phyloP scores from a whole-genome alignment of 129 eudicot species.

The Rutidosis leptorrhynchoides region DNA sequence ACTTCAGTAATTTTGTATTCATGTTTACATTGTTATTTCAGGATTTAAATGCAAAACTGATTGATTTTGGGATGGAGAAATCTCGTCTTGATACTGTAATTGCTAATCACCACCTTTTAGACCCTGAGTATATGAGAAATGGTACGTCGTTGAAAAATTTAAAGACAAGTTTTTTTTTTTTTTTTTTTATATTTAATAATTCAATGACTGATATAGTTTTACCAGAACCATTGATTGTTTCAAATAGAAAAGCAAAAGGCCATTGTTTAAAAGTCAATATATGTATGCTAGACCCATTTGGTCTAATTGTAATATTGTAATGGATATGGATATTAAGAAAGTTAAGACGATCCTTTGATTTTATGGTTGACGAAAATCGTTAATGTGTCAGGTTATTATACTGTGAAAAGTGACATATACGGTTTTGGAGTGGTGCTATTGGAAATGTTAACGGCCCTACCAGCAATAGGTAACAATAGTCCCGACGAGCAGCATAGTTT shows the following conservation, averaged over 20 bases:
- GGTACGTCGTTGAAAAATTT: background rate
- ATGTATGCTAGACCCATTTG: background rate
- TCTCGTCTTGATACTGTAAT: background rate
- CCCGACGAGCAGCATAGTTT: background rate
- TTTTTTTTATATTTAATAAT: background rate
- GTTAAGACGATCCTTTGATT: background rate
- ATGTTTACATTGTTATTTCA: background rate
- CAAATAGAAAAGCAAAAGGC: background rate
- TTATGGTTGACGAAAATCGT: background rate
- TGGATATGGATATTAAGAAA: background rate
- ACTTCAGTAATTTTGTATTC: background rate
- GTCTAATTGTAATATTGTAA: background rate
- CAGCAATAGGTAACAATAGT: conserved; percentile 1
- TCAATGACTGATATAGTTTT: background rate
- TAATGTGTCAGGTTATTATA: conserved; percentile 25
- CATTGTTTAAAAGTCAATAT: background rate
- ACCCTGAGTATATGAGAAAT: conserved; percentile 12
- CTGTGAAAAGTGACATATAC: conserved; percentile 32
- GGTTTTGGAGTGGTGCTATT: conserved; percentile 39
- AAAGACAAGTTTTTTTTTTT: too few relatives aligned
- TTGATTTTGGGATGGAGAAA: conserved; percentile 17
- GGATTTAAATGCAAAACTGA: conserved; percentile 14
- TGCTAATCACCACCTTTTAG: background rate
- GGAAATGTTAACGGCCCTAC: conserved; percentile 27
- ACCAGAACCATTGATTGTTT: background rate